Percentiles rank a stretch among this genome's conserved stretches.
Conservation (phyloP, 140 eudicot genomes). For the Anethum foeniculum region DNA sequence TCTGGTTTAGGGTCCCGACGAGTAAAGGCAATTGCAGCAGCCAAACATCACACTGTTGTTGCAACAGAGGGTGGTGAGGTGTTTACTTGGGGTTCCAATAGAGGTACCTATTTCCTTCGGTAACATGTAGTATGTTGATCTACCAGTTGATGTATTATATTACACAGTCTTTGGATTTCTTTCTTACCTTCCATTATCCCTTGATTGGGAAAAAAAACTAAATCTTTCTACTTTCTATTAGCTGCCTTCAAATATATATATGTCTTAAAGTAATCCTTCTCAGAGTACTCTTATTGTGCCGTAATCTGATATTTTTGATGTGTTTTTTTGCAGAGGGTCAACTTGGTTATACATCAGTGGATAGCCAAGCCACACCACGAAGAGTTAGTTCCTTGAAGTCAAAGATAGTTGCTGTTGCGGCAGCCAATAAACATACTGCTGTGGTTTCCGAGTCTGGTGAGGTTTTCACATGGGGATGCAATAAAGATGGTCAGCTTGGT, state of each 20-base stretch:
- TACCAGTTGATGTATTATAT: background rate
- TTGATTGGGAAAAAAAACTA: background rate
- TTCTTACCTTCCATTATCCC: background rate
- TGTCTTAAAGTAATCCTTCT: background rate
- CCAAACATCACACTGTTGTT: constrained; percentile 95
- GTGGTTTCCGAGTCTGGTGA: constrained; percentile 90
- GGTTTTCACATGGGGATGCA: constrained; percentile 98
- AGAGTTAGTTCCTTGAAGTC: constrained; percentile 82
- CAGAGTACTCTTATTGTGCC: background rate
- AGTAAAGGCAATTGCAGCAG: constrained; percentile 88
- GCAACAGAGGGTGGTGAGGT: constrained; percentile 96
- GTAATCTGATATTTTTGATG: background rate
- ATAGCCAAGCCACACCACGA: constrained; percentile 95
- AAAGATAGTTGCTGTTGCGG: constrained; percentile 83
- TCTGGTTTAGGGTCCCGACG: constrained; percentile 90
- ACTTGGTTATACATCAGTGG: constrained; percentile 94
- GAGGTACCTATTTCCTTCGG: constrained; percentile 48
- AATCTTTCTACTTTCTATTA: background rate
- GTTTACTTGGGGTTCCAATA: constrained; percentile 97
- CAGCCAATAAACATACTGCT: constrained; percentile 96
- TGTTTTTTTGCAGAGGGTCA: constrained; percentile 73
- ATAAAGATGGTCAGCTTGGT: constrained; percentile 98
- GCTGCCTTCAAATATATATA: background rate
- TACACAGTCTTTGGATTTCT: background rate
- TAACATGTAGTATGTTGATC: background rate